phyloP scores from a whole-genome alignment of 2,329 filamentous ascomycete species.

The Fusarium paranaense region DNA sequence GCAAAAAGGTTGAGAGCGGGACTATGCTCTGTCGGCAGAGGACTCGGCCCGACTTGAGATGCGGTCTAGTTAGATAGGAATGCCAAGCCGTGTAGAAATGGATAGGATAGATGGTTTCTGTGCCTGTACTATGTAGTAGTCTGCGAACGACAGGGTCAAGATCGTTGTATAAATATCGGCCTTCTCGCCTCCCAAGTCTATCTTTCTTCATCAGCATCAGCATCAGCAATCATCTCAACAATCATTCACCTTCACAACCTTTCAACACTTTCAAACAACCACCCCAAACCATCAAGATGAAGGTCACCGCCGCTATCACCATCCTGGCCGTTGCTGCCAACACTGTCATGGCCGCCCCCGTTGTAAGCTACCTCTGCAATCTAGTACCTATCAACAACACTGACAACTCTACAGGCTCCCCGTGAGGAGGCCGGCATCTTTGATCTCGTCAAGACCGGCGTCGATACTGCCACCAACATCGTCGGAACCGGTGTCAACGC shows the following conservation, averaged over 20 bases:
- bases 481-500: neutral
- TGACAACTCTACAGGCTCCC: neutral
- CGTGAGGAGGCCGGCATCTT: neutral
- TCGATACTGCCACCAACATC: neutral
- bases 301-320: conserved; percentile 4
- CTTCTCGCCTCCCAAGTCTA: neutral
- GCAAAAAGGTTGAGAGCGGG: neutral
- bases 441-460: neutral
- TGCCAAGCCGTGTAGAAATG: neutral
- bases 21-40: neutral
- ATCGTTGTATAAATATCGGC: neutral
- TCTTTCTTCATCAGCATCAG: neutral
- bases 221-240: neutral
- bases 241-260: neutral
- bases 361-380: conserved; percentile 1
- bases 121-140: neutral
- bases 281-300: conserved; percentile 2
- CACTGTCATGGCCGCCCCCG: neutral
- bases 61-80: neutral
- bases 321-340: neutral
- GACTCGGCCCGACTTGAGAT: neutral
- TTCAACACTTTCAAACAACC: neutral
- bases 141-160: neutral
- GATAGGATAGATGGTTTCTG: neutral
- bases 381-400: neutral